Evolutionary conservation across 306 rosid species (phyloP).

Genomic region (Castanea mollissima): DNA sequence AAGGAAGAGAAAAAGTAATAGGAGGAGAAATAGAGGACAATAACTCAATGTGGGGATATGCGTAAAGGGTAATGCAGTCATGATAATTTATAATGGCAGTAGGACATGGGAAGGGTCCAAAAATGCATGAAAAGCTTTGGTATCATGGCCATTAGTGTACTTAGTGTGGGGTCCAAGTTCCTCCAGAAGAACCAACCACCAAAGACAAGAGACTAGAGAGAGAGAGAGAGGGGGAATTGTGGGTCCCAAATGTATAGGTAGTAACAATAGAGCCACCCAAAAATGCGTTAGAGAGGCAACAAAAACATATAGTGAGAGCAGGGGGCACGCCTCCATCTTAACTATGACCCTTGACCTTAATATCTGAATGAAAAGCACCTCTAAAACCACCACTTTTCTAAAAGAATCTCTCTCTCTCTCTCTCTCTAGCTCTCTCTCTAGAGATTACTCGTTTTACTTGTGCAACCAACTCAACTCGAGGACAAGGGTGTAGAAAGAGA

Average conservation of each 20-base stretch:
- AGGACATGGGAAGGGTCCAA: conserved; percentile 38
- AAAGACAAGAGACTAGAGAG: background rate
- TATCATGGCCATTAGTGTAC: conserved; percentile 52
- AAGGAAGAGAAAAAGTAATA: background rate
- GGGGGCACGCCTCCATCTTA: conserved; percentile 52
- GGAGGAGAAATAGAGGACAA: background rate
- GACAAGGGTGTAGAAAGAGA: conserved; percentile 29
- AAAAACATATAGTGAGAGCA: conserved; percentile 30
- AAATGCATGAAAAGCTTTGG: conserved; percentile 49
- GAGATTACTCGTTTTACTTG: conserved; percentile 24
- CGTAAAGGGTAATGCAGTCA: conserved; percentile 33
- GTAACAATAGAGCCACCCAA: conserved; percentile 9
- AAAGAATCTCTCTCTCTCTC: conserved; percentile 10
- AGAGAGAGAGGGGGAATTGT: background rate
- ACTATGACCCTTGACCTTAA: conserved; percentile 57
- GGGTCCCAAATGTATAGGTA: conserved; percentile 20
- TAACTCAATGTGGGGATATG: conserved; percentile 13
- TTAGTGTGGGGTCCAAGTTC: conserved; percentile 34
- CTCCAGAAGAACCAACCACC: conserved; percentile 49
- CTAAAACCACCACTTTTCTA: conserved; percentile 35
- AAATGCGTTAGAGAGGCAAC: conserved; percentile 35
- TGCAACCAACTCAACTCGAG: conserved; percentile 46
- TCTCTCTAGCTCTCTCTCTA: background rate
- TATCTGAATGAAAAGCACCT: conserved; percentile 46
- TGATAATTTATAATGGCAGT: conserved; percentile 51